Evolutionary conservation across 2,329 filamentous ascomycete genomes (phyloP), one percentile per base, ranked within the genome.

Genomic region (Paramyrothecium sp.): DNA sequence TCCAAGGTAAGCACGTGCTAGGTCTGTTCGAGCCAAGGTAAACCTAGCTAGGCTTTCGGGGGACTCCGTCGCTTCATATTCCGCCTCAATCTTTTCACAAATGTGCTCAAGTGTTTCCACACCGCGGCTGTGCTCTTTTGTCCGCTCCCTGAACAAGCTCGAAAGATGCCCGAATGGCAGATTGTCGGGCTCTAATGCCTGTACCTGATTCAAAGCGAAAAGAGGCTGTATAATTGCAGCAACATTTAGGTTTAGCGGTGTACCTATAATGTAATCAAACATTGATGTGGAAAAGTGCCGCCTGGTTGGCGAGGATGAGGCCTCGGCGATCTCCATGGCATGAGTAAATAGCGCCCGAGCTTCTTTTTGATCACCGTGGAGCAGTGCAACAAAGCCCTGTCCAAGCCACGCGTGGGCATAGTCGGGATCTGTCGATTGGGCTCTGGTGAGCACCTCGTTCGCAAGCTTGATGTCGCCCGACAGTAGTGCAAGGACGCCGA

Each of bases 401-500:
- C 95, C 95, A 8, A 98, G 78, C 96, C 95, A 99, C 17, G 93
- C 94, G 67, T 94, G 87, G 0, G 92, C 88, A 68, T 94, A 97
- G 62, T 97, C 94, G 0, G 96, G 95, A 70, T 99, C 96, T 3
- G 90, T 91, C 1, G 93, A 97, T 71, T 99, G 95, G 3, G 93
- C 92, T 60, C 92, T 84, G 2, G 91, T 92, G 71, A 97, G 98
- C 0, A 91, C 89, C 63, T 93, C 87, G 66, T 96, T 96, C 7
- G 95, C 92, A n/a, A 97, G 81, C 67, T 92, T 84, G 20, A 87
- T 73, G 65, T 99, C 95, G 56, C 90, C 89, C 62, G 96, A 90
- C 4, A 96, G 73, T 17, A 98, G 79, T 58, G 95, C 96, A 10
- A 99, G 79, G 0, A 90, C 88, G 8, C 92, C 95, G 1, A 99